A percentile compares a stretch with the other conserved stretches of the same genome.
These are phyloP conservation scores for Gentiana dahurica DNA, from an alignment of 257 asterid genomes.

Conservation along the genomic window DNA sequence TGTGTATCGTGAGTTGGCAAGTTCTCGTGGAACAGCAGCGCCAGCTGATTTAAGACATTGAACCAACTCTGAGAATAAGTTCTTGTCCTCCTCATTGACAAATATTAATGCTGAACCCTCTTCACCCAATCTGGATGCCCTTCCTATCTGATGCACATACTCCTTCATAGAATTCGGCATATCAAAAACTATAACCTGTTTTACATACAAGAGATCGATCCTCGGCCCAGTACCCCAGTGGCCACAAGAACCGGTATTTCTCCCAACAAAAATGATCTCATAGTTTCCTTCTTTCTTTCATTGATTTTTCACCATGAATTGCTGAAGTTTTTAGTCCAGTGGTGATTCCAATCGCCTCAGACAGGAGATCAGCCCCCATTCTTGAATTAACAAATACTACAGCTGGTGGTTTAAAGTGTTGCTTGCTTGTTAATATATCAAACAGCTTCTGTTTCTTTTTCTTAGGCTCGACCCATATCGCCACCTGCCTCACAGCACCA, in stretches of 20 bases:
- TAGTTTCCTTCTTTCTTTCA: slow-evolving; percentile 81
- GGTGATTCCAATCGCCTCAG: slow-evolving; percentile 54
- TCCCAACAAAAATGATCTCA: slow-evolving; percentile 71
- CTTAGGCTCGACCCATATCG: slow-evolving; percentile 89
- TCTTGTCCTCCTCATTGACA: slow-evolving; percentile 78
- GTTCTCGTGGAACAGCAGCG: slow-evolving; percentile 70
- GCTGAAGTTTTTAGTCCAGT: slow-evolving; percentile 66
- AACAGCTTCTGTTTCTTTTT: slow-evolving; percentile 88
- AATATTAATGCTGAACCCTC: slow-evolving; percentile 63
- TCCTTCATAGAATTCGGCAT: slow-evolving; percentile 84
- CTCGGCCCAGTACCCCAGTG: slow-evolving; percentile 90
- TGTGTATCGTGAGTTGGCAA: slow-evolving; percentile 43
- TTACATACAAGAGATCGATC: slow-evolving; percentile 70
- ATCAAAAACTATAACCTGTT: slow-evolving; percentile 86
- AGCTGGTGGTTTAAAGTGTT: slow-evolving; percentile 83
- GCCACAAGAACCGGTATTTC: slow-evolving; percentile 66
- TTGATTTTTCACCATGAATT: slow-evolving; percentile 80
- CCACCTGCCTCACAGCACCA: slow-evolving; percentile 67
- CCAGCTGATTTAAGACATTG: slow-evolving; percentile 57
- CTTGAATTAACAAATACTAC: slow-evolving; percentile 87
- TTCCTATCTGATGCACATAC: slow-evolving; percentile 87
- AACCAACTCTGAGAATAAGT: slow-evolving; percentile 56
- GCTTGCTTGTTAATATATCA: slow-evolving; percentile 68
- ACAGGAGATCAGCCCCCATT: slow-evolving; percentile 82
- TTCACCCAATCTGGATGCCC: slow-evolving; percentile 91